Evolutionary conservation across 2,329 filamentous ascomycete species (phyloP).

Genomic region (Aspergillus sp.): DNA sequence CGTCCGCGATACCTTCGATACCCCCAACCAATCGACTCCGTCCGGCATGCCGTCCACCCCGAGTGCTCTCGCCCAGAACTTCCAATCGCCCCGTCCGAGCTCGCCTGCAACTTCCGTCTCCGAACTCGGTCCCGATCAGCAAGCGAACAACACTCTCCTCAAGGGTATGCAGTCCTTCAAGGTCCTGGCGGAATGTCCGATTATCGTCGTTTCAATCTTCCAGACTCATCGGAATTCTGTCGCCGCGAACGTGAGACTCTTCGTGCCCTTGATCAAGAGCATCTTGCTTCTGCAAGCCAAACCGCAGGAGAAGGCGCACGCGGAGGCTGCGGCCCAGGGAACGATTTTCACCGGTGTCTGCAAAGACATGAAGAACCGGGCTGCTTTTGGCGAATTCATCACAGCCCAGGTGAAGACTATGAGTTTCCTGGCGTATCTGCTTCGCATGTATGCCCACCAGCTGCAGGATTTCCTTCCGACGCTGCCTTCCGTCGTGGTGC

Average conservation of each 20-base stretch:
- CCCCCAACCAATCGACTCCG: constrained; percentile 56
- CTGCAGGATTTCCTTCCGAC: constrained; percentile 82
- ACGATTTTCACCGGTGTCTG: constrained; percentile 91
- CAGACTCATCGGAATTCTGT: constrained; percentile 84
- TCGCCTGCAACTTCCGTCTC: constrained; percentile 80
- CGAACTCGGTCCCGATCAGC: constrained; percentile 79
- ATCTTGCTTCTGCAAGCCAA: constrained; percentile 86
- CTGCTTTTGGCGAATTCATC: constrained; percentile 95
- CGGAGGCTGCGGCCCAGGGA: constrained; percentile 73
- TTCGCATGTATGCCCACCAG: constrained; percentile 83
- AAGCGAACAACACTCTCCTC: constrained; percentile 74
- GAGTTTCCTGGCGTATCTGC: constrained; percentile 93
- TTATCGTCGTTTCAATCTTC: constrained; percentile 97
- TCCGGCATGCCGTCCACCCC: constrained; percentile 54
- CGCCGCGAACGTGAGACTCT: constrained; percentile 79
- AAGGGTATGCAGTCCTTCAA: constrained; percentile 99
- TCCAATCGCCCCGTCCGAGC: constrained; percentile 83
- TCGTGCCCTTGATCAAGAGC: constrained; percentile 90
- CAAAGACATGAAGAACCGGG: constrained; percentile 86
- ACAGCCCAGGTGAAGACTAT: constrained; percentile 98
- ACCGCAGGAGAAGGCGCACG: constrained; percentile 88
- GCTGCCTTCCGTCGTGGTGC: constrained; percentile 84
- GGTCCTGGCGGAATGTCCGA: constrained; percentile 93
- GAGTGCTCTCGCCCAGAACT: constrained; percentile 58
- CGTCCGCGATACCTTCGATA: constrained; percentile 93